Percentiles rank a stretch among this genome's conserved stretches.
Evolutionary conservation across 1,284 basidiomycete species (phyloP).

Genomic region (Apiotrichum brassicae): DNA sequence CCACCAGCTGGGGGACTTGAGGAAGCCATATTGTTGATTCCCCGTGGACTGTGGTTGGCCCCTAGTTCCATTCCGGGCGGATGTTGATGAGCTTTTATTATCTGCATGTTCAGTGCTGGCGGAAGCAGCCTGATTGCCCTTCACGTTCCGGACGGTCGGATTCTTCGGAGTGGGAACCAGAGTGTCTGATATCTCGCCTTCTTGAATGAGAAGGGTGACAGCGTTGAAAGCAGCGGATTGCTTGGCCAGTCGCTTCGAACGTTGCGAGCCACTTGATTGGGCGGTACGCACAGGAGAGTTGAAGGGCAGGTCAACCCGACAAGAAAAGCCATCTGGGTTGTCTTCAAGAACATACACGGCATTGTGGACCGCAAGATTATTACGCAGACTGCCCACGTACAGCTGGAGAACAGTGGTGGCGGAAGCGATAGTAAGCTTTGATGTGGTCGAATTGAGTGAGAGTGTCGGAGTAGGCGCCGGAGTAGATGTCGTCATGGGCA

Average conservation of each 20-base stretch:
- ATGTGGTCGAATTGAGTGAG: too few relatives aligned
- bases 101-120: not conserved
- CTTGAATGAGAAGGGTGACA: constrained; percentile 12
- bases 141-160: constrained; percentile 4
- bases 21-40: not conserved
- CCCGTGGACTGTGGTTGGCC: not conserved
- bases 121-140: not conserved
- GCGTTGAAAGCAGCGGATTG: constrained; percentile 16
- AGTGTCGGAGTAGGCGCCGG: too few relatives aligned
- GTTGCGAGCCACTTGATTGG: not conserved
- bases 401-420: constrained; percentile 6
- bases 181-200: constrained; percentile 20
- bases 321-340: not conserved
- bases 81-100: not conserved
- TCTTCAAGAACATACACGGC: not conserved
- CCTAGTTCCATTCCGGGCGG: too few relatives aligned
- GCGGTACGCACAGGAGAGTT: constrained; percentile 10
- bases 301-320: constrained; percentile 5
- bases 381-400: constrained; percentile 15
- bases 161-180: constrained; percentile 17
- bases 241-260: constrained; percentile 20
- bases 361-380: constrained; percentile 7
- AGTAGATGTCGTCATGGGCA: too few relatives aligned
- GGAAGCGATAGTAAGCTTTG: too few relatives aligned
- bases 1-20: constrained; percentile 1